Conservation (phyloP, 2,329 filamentous ascomycete genomes). For the Colletotrichum sp. region DNA sequence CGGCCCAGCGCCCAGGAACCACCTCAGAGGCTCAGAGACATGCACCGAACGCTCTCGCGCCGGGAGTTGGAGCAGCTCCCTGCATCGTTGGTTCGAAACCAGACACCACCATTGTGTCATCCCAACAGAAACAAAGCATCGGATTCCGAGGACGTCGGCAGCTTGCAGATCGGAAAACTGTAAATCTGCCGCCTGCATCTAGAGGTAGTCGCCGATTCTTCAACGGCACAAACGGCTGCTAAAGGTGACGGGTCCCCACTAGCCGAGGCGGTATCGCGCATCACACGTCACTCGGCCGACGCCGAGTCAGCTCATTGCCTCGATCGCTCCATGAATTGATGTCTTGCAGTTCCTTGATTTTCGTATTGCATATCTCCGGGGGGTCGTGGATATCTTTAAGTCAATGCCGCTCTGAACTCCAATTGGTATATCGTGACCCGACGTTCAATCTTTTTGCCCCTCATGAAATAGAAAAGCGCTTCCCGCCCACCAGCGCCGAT, state of each 20-base stretch:
- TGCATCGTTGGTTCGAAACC: background rate
- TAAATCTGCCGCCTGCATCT: background rate
- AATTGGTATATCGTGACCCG: slow-evolving; percentile 13
- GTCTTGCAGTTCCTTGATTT: background rate
- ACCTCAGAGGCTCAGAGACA: background rate
- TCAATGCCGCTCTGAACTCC: slow-evolving; percentile 7
- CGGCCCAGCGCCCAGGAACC: background rate
- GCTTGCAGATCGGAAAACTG: background rate
- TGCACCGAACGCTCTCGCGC: background rate
- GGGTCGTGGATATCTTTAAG: background rate
- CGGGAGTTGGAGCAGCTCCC: background rate
- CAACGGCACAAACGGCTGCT: background rate
- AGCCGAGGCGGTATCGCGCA: background rate
- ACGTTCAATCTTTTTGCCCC: background rate
- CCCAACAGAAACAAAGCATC: background rate
- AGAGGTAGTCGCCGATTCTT: background rate
- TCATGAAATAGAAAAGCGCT: background rate
- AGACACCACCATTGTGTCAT: background rate
- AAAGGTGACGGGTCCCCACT: background rate
- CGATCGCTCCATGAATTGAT: background rate
- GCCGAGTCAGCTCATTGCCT: background rate
- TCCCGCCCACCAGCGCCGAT: background rate
- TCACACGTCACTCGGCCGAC: slow-evolving; percentile 1
- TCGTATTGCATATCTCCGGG: background rate
- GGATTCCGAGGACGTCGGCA: background rate